phyloP scores from a whole-genome alignment of 176 grass and related monocot genomes.

The Paspalum notatum region DNA sequence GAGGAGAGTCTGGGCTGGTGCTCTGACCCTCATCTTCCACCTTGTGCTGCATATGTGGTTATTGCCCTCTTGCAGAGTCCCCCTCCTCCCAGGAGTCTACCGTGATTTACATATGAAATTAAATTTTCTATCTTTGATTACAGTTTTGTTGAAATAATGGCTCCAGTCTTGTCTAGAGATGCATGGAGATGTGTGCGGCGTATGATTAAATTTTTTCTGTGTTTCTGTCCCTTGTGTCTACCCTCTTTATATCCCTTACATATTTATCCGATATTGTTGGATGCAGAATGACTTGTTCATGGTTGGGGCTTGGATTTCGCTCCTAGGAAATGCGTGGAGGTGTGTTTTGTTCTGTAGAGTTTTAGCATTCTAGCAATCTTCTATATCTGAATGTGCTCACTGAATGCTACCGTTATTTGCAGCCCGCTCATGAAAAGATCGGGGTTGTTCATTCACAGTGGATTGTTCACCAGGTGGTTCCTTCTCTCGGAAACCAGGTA shows the following conservation, averaged over 20 bases:
- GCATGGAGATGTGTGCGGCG: constrained; percentile 88
- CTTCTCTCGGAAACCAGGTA: constrained; percentile 87
- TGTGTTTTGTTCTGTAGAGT: constrained; percentile 33
- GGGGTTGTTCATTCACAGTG: constrained; percentile 83
- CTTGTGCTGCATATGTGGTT: constrained; percentile 69
- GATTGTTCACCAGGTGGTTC: constrained; percentile 80
- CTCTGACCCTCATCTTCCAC: constrained; percentile 63
- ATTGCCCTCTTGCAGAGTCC: constrained; percentile 13
- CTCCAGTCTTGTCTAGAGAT: constrained; percentile 68
- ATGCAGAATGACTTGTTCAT: constrained; percentile 87
- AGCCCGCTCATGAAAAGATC: constrained; percentile 90
- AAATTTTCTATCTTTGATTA: neutral
- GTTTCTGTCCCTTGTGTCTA: neutral
- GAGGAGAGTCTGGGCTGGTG: constrained; percentile 70
- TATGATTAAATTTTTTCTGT: constrained; percentile 69
- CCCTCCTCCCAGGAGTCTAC: too few species aligned
- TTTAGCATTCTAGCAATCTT: neutral
- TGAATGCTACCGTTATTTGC: constrained; percentile 4
- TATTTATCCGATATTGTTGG: neutral
- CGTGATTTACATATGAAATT: neutral
- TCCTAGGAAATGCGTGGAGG: constrained; percentile 78
- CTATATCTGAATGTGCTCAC: constrained; percentile 10
- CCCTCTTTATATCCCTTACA: neutral
- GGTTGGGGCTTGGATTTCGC: constrained; percentile 94
- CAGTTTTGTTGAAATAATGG: constrained; percentile 92